These are phyloP conservation scores for Eutypella sp. DNA, from an alignment of 2,329 filamentous ascomycete genomes.

Conservation along the genomic window DNA sequence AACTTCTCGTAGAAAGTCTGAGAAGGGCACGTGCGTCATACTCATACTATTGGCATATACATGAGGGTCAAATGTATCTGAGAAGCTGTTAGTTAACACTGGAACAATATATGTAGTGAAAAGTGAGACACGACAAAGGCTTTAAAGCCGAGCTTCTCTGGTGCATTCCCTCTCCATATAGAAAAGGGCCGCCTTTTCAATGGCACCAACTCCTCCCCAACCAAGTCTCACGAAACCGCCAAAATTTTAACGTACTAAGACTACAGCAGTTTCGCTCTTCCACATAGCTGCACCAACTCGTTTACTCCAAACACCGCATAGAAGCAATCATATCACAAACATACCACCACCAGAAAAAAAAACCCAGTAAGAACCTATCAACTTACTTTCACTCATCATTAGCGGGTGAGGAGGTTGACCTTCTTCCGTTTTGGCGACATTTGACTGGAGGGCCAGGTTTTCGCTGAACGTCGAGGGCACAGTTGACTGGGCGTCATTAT, in stretches of 20 bases:
- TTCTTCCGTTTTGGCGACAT: neutral
- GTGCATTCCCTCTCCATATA: too few species aligned
- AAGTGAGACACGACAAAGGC: neutral
- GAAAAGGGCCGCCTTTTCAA: too few species aligned
- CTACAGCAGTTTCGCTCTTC: neutral
- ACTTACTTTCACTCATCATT: neutral
- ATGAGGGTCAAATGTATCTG: slow-evolving; percentile 4
- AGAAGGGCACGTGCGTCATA: slow-evolving; percentile 37
- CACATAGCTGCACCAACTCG: too few species aligned
- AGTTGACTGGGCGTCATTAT: slow-evolving; percentile 11
- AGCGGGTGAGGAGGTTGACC: neutral
- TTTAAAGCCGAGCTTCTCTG: neutral
- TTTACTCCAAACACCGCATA: neutral
- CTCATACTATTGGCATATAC: slow-evolving; percentile 18
- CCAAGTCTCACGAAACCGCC: neutral
- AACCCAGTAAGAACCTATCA: neutral
- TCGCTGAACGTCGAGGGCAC: neutral
- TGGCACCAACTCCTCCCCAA: neutral
- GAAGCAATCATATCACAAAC: neutral
- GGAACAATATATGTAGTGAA: slow-evolving; percentile 5
- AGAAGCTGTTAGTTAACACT: slow-evolving; percentile 9
- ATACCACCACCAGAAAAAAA: neutral
- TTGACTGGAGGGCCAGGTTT: neutral
- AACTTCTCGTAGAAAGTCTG: slow-evolving; percentile 46
- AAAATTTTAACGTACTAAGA: neutral